Evolutionary conservation across 176 grass and related monocot species (phyloP).

Genomic region (Lolium rigidum): DNA sequence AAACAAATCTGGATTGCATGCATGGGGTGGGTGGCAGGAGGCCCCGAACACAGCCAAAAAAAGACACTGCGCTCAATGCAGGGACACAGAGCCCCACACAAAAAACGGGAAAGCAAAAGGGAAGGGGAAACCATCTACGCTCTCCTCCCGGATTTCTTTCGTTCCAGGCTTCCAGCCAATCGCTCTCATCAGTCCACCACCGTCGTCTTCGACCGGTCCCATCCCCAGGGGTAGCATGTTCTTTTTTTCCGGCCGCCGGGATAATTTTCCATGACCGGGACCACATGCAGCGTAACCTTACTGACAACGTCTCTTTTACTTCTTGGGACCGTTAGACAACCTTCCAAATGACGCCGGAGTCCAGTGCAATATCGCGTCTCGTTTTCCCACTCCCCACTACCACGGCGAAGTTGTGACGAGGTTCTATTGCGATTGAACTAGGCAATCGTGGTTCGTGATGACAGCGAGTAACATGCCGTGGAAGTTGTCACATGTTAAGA

Average conservation of each 20-base stretch:
- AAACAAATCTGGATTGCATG: not conserved
- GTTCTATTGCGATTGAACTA: no score
- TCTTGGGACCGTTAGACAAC: not conserved
- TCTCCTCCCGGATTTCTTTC: not conserved
- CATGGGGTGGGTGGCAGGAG: conserved; percentile 31
- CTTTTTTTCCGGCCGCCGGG: not conserved
- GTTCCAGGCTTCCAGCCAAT: not conserved
- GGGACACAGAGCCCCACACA: not conserved
- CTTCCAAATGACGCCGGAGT: no score
- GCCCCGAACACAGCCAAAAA: not conserved
- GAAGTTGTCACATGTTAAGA: no score
- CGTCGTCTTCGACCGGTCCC: not conserved
- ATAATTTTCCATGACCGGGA: not conserved
- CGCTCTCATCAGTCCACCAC: not conserved
- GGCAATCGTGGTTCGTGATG: no score
- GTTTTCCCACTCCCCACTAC: no score
- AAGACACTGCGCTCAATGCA: conserved; percentile 11
- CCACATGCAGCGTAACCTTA: not conserved
- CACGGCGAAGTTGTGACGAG: no score
- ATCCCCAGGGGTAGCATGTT: not conserved
- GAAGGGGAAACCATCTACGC: conserved; percentile 23
- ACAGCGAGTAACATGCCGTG: no score
- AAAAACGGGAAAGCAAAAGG: not conserved
- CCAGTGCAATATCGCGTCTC: no score
- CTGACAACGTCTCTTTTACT: conserved; percentile 6